These are phyloP conservation scores for Endotrypanum monterogeii DNA, from an alignment of 208 protist genomes.

Conservation along the genomic window DNA sequence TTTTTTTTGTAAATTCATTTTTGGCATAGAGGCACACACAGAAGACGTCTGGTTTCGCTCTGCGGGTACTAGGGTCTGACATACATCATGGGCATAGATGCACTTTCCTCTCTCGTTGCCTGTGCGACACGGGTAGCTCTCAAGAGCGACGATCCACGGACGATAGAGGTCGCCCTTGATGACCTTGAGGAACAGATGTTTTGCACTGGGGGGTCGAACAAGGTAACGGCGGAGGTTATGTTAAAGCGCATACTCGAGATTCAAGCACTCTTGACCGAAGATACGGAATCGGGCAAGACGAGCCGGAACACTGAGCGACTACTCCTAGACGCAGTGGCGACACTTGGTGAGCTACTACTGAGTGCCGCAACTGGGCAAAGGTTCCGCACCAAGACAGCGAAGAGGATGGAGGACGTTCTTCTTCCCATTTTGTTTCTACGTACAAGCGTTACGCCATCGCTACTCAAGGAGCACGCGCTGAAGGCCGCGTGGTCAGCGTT, in stretches of 20 bases:
- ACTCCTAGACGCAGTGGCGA: constrained; percentile 31
- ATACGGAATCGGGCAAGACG: background rate
- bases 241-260: background rate
- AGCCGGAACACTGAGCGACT: constrained; percentile 20
- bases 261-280: background rate
- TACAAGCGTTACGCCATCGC: constrained; percentile 27
- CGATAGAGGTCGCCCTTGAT: constrained; percentile 13
- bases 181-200: constrained; percentile 25
- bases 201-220: background rate
- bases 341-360: constrained; percentile 26
- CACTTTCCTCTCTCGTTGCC: constrained; percentile 6
- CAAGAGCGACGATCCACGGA: background rate
- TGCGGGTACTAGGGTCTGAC: background rate
- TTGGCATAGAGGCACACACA: constrained; percentile 6
- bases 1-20: constrained; percentile 15
- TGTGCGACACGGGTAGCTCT: constrained; percentile 14
- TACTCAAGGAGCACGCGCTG: constrained; percentile 26
- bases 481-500: constrained; percentile 16
- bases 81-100: constrained; percentile 17
- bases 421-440: constrained; percentile 49
- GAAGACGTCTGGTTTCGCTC: background rate
- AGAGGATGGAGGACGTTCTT: constrained; percentile 35
- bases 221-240: background rate
- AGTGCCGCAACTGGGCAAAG: constrained; percentile 3
- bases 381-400: constrained; percentile 11